Evolutionary conservation across 805 yeast species (phyloP).

Genomic region (Metschnikowia picachoensis): DNA sequence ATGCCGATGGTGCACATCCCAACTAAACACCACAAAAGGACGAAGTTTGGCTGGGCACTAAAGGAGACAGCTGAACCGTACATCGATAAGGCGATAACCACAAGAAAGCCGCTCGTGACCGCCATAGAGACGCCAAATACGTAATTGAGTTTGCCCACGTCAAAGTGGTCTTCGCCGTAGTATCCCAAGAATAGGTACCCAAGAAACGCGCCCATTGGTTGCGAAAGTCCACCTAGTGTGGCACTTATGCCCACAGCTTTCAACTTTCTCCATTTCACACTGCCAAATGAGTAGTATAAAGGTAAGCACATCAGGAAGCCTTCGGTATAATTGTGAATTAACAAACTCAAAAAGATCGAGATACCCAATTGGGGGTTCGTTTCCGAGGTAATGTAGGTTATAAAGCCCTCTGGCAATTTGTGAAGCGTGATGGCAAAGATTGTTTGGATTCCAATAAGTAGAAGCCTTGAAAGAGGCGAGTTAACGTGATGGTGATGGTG

Average conservation of each 20-base stretch:
- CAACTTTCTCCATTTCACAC: slow-evolving; percentile 35
- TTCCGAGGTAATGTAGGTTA: slow-evolving; percentile 77
- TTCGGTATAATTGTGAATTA: slow-evolving; percentile 88
- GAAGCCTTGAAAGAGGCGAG: slow-evolving; percentile 71
- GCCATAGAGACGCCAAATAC: slow-evolving; percentile 63
- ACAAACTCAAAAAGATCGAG: slow-evolving; percentile 76
- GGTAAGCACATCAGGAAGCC: slow-evolving; percentile 95
- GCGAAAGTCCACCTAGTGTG: slow-evolving; percentile 75
- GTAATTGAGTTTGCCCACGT: slow-evolving; percentile 27
- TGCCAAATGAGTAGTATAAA: slow-evolving; percentile 64
- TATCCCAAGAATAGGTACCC: slow-evolving; percentile 50
- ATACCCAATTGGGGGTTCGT: slow-evolving; percentile 61
- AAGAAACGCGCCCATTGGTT: slow-evolving; percentile 81
- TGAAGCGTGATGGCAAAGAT: slow-evolving; percentile 83
- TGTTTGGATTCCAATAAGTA: slow-evolving; percentile 88
- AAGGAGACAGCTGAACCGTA: slow-evolving; percentile 76
- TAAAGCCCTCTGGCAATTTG: slow-evolving; percentile 93
- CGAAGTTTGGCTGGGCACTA: slow-evolving; percentile 55
- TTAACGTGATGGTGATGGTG: slow-evolving; percentile 79
- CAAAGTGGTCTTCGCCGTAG: slow-evolving; percentile 27
- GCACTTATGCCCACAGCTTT: slow-evolving; percentile 66
- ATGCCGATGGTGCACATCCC: slow-evolving; percentile 58
- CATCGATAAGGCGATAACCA: slow-evolving; percentile 82
- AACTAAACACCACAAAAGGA: slow-evolving; percentile 53
- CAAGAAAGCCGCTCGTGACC: slow-evolving; percentile 77